Conservation (phyloP, 2,329 filamentous ascomycete species). For the Calonectria multiphialidica region DNA sequence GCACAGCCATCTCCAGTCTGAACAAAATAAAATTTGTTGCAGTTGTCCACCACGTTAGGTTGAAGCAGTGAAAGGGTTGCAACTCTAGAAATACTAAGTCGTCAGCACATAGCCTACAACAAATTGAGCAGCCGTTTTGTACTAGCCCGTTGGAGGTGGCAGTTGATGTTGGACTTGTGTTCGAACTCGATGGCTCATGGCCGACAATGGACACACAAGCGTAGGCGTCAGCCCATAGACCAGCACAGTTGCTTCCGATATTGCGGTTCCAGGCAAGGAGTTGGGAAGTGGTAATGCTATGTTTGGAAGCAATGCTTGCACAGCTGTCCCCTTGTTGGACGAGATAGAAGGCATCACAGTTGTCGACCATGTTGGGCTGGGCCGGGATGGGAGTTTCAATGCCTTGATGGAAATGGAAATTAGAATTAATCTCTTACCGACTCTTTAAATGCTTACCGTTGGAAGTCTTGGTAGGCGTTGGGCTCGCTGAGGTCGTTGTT, state of each 20-base stretch:
- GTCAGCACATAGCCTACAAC: background rate
- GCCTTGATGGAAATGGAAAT: background rate
- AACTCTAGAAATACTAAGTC: background rate
- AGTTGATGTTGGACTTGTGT: background rate
- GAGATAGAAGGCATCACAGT: background rate
- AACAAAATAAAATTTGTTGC: background rate
- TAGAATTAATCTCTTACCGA: background rate
- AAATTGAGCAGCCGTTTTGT: background rate
- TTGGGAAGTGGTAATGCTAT: background rate
- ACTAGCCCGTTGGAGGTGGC: background rate
- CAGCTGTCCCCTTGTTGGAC: background rate
- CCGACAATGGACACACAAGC: background rate
- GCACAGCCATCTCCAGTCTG: background rate
- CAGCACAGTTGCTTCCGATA: background rate
- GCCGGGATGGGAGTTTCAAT: background rate
- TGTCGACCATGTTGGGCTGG: background rate
- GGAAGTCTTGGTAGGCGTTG: background rate
- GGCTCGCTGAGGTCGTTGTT: background rate
- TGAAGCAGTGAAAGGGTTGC: background rate
- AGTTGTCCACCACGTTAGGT: background rate
- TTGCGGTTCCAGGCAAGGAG: background rate
- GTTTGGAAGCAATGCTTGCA: background rate
- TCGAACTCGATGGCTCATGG: background rate
- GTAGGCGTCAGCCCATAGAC: background rate
- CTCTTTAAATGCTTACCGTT: background rate